A percentile compares a stretch with the other conserved stretches of the same genome.
phyloP scores from a whole-genome alignment of 1,284 basidiomycete genomes.

The Exobasidium rhododendri region DNA sequence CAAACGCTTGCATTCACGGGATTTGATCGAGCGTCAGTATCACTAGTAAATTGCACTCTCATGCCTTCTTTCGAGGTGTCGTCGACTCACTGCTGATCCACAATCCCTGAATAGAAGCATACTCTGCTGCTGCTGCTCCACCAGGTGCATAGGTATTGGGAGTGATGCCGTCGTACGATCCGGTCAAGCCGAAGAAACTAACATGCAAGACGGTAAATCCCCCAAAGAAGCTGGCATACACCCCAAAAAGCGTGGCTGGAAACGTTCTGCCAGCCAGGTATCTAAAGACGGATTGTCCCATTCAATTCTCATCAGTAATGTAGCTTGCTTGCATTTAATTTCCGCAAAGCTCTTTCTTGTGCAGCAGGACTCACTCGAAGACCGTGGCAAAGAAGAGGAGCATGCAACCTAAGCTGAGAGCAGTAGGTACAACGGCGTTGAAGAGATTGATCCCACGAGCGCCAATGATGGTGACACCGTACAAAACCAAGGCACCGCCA shows the following conservation, averaged over 20 bases:
- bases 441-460: background rate
- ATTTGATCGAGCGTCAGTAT: no score
- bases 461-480: background rate
- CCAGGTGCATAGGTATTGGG: background rate
- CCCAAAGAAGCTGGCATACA: background rate
- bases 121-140: no score
- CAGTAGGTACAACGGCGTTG: background rate
- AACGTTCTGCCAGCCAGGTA: conserved; percentile 1
- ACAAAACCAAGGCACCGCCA: background rate
- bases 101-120: no score
- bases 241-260: background rate
- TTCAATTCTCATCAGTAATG: no score
- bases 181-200: background rate
- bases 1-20: no score
- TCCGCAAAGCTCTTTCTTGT: no score
- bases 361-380: no score
- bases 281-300: no score
- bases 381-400: background rate
- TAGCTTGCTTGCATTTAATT: no score
- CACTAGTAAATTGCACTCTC: no score
- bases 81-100: conserved; percentile 11
- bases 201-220: background rate
- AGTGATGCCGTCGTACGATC: conserved; percentile 6
- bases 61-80: no score
- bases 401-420: background rate